Evolutionary conservation across 2,329 filamentous ascomycete species (phyloP).

Genomic region (Trichoderma sp.): DNA sequence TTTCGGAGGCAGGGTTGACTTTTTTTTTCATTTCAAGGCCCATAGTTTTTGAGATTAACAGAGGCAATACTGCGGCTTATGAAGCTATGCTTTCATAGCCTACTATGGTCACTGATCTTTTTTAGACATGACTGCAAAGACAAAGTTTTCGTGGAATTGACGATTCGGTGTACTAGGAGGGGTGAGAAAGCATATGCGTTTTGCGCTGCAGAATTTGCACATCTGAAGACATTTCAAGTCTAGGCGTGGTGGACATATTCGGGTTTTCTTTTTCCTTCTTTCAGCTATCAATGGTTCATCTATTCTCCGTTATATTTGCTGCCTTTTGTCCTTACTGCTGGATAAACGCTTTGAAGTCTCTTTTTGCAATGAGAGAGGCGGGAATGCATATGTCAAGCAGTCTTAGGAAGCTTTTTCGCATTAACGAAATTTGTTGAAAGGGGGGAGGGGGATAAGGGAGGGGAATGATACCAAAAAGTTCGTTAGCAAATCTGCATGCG

Average conservation of each 20-base stretch:
- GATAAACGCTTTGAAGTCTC: background rate
- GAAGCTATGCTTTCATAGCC: background rate
- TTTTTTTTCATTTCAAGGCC: background rate
- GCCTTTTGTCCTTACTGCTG: background rate
- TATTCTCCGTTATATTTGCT: background rate
- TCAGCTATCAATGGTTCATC: background rate
- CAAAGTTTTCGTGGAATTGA: background rate
- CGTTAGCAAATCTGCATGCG: background rate
- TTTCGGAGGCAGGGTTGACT: constrained; percentile 1
- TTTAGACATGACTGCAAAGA: constrained; percentile 2
- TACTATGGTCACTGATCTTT: background rate
- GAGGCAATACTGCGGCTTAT: background rate
- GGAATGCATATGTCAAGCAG: background rate
- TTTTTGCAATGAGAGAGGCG: background rate
- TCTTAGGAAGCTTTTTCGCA: background rate
- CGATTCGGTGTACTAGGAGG: background rate
- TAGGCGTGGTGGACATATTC: background rate
- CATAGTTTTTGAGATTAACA: background rate
- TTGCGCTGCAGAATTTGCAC: background rate
- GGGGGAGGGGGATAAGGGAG: background rate
- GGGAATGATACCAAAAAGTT: constrained; percentile 10
- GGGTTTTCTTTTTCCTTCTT: background rate
- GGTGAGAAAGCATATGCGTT: background rate
- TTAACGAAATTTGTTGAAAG: background rate
- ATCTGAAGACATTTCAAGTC: background rate